These are phyloP conservation scores for Magnolia kwangsiensis DNA, from an alignment of 164 flowering plant genomes.

Conservation along the genomic window DNA sequence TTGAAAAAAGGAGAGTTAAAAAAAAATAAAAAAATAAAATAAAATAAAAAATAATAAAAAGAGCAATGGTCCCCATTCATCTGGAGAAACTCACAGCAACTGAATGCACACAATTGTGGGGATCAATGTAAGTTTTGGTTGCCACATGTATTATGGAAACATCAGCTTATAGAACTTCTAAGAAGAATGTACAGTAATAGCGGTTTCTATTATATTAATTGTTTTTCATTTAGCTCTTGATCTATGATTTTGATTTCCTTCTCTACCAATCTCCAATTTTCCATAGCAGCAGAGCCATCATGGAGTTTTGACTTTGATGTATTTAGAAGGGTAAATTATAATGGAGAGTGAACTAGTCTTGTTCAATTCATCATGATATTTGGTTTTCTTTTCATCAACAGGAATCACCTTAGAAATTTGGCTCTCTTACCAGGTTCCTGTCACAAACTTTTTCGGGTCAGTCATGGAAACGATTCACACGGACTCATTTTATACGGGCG, in stretches of 20 bases:
- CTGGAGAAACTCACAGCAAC: too few relatives aligned
- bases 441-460: constrained; percentile 94
- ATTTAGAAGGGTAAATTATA: background rate
- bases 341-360: background rate
- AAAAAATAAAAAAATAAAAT: too few relatives aligned
- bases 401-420: background rate
- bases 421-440: constrained; percentile 61
- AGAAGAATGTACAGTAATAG: too few relatives aligned
- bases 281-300: background rate
- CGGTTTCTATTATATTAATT: background rate
- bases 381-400: background rate
- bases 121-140: background rate
- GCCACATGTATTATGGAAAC: background rate
- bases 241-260: background rate
- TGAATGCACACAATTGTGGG: background rate
- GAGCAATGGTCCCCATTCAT: too few relatives aligned
- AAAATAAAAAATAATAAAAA: too few relatives aligned
- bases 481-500: constrained; percentile 59
- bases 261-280: background rate
- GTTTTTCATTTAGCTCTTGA: background rate
- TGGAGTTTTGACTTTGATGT: background rate
- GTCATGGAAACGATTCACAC: constrained; percentile 96
- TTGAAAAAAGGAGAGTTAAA: too few relatives aligned
- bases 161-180: background rate
- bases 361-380: background rate